These are phyloP conservation scores for Ceratocystis papillata DNA, from an alignment of 2,329 filamentous ascomycete genomes.

Conservation along the genomic window DNA sequence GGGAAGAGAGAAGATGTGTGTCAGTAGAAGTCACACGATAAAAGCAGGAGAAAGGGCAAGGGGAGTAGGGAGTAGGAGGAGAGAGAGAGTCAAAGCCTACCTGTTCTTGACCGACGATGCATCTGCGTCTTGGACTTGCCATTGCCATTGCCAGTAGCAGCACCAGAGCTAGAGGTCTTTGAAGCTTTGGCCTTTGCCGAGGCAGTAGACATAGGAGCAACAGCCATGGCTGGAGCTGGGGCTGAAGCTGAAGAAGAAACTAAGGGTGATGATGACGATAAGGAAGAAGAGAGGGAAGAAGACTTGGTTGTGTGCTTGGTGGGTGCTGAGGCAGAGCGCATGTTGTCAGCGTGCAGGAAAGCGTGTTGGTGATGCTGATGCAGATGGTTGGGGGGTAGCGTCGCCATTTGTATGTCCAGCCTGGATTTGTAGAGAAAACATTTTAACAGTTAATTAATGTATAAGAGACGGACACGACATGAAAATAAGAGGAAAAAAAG, in stretches of 20 bases:
- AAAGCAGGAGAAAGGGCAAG: constrained; percentile 9
- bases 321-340: constrained; percentile 25
- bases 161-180: constrained; percentile 40
- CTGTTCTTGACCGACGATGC: constrained; percentile 89
- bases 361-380: constrained; percentile 29
- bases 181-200: constrained; percentile 43
- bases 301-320: constrained; percentile 41
- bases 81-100: constrained; percentile 31
- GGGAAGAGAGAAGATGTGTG: constrained; percentile 9
- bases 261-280: constrained; percentile 48
- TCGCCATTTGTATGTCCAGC: constrained; percentile 52
- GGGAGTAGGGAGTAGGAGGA: constrained; percentile 33
- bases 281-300: constrained; percentile 44
- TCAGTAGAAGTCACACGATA: background rate
- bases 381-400: constrained; percentile 51
- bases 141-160: constrained; percentile 31
- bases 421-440: constrained; percentile 21
- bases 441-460: constrained; percentile 1
- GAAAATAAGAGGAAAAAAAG: constrained; percentile 1
- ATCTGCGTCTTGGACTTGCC: constrained; percentile 69
- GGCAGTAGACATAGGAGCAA: constrained; percentile 32
- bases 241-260: constrained; percentile 51
- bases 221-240: constrained; percentile 47
- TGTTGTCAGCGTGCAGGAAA: constrained; percentile 40
- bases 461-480: constrained; percentile 1